Conservation (phyloP, 176 grass and related monocot genomes). For the Secale cereale region DNA sequence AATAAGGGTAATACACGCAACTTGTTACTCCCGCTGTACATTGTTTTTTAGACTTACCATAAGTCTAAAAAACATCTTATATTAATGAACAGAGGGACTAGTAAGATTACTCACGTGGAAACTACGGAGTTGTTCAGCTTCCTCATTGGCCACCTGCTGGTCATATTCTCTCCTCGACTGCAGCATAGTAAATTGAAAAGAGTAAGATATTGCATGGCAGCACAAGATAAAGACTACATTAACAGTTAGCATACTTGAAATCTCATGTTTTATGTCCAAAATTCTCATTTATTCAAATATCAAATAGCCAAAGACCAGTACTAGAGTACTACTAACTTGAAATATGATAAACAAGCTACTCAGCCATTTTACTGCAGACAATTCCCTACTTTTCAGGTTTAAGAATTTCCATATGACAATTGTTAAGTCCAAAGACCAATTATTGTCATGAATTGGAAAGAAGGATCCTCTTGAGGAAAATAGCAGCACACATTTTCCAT, state of each 20-base stretch:
- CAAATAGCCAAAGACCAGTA: conserved; percentile 2
- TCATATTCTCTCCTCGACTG: conserved; percentile 93
- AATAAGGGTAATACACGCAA: neutral
- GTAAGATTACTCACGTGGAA: conserved; percentile 62
- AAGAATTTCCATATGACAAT: neutral
- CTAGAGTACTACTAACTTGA: neutral
- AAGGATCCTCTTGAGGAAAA: neutral
- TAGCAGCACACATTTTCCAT: neutral
- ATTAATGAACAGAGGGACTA: no score
- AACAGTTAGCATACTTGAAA: neutral
- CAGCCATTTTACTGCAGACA: neutral
- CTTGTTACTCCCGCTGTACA: neutral
- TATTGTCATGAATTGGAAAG: neutral
- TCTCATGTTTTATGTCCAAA: neutral
- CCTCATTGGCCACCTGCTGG: conserved; percentile 74
- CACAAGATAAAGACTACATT: neutral
- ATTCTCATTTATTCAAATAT: conserved; percentile 12
- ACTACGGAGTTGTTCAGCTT: conserved; percentile 74
- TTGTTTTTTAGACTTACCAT: no score
- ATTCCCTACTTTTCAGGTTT: neutral
- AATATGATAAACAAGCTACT: neutral
- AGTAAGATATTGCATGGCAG: conserved; percentile 11
- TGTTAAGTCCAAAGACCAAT: neutral
- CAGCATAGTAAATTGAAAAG: conserved; percentile 17
- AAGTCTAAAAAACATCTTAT: no score